Evolutionary conservation across 208 protist species (phyloP), one percentile per base, ranked within the genome.

Genomic region (Acanthamoeba castellanii): DNA sequence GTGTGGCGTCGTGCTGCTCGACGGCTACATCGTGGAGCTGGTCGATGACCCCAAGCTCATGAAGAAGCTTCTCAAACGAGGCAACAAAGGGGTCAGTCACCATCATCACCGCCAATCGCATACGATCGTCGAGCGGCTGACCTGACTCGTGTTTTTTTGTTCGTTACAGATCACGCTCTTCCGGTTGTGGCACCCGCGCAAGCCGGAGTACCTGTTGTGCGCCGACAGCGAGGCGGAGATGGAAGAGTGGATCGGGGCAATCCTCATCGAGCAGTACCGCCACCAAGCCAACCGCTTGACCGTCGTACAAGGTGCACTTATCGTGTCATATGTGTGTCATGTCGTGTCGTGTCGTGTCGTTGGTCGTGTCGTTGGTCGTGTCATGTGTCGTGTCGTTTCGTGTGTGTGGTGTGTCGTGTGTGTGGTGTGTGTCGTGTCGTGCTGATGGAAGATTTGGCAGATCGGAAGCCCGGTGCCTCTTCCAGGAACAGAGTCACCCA

Each of bases 11-110:
- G 61, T 92, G 6, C 61, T 92, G 27, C 61, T 92, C 27, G 59
- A 92, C 25, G 87, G 61, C 87, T 92, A 92, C 37, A 22, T 92
- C 13, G 64, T 92, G 27, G 87, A 92, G 57, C 59, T 92, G 55
- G 59, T 92, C 27, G 87, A 92, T 27, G 87, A 92, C 30, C 52
- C 32, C 7, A 74, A 42, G 16, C 47, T 78, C 13, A 92, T 11
- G 14, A 92, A 47, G 61, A 92, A 92, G 87, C 64, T 42, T 42
- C 37, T 92, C 25, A 66, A 92, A 32, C 8, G 87, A 16, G 25
- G 32, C 37, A 68, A 11, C 14, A 47, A 92, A 34, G 87, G 74
- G 37, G 87, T 92, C 11, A 50, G 22, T n/a, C 20, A 20, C 59
- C 25, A n/a, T 66, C 25, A n/a, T 6, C 7, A 50, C 11, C 27